Conservation (phyloP, 2,329 filamentous ascomycete genomes). For the Fusarium pseudonygamai region DNA sequence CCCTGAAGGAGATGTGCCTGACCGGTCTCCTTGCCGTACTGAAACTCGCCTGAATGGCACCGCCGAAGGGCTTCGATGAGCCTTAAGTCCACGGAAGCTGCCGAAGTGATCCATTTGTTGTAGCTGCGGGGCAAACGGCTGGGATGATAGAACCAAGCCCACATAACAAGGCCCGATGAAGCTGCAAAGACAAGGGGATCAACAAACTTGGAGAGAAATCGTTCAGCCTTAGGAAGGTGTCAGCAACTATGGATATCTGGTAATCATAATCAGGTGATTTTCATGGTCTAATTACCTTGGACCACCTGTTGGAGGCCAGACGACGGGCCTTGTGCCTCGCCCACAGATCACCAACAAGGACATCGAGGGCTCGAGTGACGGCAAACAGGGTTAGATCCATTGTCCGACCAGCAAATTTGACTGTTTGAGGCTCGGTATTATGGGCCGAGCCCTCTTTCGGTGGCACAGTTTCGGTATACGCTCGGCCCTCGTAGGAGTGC, state of each 20-base stretch:
- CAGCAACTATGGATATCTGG: slow-evolving; percentile 6
- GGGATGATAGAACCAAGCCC: slow-evolving; percentile 85
- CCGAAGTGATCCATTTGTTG: slow-evolving; percentile 82
- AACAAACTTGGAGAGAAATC: slow-evolving; percentile 51
- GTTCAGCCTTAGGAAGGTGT: slow-evolving; percentile 43
- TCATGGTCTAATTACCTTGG: slow-evolving; percentile 48
- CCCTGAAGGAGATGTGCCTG: slow-evolving; percentile 72
- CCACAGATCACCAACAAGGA: slow-evolving; percentile 74
- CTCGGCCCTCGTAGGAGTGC: slow-evolving; percentile 62
- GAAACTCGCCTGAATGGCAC: slow-evolving; percentile 68
- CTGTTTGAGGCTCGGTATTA: slow-evolving; percentile 39
- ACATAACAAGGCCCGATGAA: slow-evolving; percentile 83
- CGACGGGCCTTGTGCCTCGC: slow-evolving; percentile 57
- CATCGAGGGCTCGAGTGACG: slow-evolving; percentile 75
- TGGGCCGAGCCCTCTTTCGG: slow-evolving; percentile 43
- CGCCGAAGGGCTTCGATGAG: slow-evolving; percentile 78
- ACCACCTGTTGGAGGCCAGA: slow-evolving; percentile 58
- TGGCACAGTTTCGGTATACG: slow-evolving; percentile 53
- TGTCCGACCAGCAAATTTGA: slow-evolving; percentile 71
- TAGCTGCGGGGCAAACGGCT: slow-evolving; percentile 76
- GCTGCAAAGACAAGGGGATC: slow-evolving; percentile 77
- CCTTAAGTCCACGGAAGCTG: slow-evolving; percentile 77
- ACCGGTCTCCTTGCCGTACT: slow-evolving; percentile 79
- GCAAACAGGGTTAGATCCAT: slow-evolving; percentile 87
- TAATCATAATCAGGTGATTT: background rate